Evolutionary conservation across 495 filamentous ascomycete genomes (phyloP).

Genomic region (Annulohypoxylon maeteangense): DNA sequence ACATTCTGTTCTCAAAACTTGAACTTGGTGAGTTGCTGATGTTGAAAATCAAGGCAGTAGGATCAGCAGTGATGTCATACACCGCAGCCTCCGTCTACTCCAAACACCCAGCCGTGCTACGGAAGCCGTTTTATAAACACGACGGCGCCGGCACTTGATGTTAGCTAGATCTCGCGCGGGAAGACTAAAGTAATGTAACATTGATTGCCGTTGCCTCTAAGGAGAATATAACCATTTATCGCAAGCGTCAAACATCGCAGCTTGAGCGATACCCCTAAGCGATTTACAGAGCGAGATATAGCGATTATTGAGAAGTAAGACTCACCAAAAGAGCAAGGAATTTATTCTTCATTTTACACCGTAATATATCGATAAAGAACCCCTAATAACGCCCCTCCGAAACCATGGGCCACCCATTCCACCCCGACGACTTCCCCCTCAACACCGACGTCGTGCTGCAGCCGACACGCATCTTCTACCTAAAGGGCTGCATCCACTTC

Average conservation of each 20-base stretch:
- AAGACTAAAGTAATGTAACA: conserved; percentile 12
- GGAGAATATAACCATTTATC: background rate
- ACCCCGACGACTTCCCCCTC: conserved; percentile 49
- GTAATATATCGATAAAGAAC: background rate
- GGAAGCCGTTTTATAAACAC: conserved; percentile 31
- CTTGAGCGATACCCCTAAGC: background rate
- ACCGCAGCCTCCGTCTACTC: conserved; percentile 22
- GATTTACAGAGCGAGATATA: background rate
- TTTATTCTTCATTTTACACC: background rate
- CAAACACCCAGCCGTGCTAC: conserved; percentile 27
- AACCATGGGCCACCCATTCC: conserved; percentile 46
- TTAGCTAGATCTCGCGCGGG: background rate
- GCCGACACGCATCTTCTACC: conserved; percentile 39
- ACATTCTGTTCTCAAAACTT: conserved; percentile 28
- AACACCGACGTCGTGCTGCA: conserved; percentile 36
- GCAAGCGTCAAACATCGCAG: background rate
- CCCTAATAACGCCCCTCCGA: background rate
- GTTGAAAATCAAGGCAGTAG: conserved; percentile 43
- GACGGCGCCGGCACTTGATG: conserved; percentile 17
- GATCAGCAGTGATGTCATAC: conserved; percentile 44
- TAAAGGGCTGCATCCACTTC: conserved; percentile 47
- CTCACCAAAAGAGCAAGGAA: background rate
- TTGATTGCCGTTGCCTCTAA: background rate
- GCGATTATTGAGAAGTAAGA: background rate
- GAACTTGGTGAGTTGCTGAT: conserved; percentile 14